Percentiles rank a stretch among this genome's conserved stretches.
These are phyloP conservation scores for Boeremia lycopersici DNA, from an alignment of 2,329 filamentous ascomycete species.

Conservation along the genomic window DNA sequence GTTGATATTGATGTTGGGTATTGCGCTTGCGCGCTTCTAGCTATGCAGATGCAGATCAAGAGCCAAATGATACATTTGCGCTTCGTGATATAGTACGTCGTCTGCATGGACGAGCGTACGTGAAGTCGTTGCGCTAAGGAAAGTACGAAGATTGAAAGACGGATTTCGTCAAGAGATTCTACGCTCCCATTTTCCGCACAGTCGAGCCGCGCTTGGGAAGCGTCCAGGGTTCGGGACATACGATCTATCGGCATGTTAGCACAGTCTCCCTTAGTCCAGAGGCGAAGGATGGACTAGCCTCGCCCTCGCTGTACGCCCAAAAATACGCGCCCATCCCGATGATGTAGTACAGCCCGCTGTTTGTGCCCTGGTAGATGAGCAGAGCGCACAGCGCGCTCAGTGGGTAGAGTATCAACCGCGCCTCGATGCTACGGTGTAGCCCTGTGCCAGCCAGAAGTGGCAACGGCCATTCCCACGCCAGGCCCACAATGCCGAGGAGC, in stretches of 20 bases:
- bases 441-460: constrained; percentile 73
- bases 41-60: constrained; percentile 2
- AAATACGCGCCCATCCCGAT: constrained; percentile 88
- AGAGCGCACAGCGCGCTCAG: constrained; percentile 74
- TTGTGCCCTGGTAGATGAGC: constrained; percentile 89
- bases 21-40: constrained; percentile 9
- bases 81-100: constrained; percentile 6
- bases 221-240: constrained; percentile 58
- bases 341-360: constrained; percentile 89
- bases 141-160: background rate
- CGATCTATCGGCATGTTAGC: constrained; percentile 45
- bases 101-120: constrained; percentile 11
- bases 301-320: constrained; percentile 96
- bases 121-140: constrained; percentile 9
- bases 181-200: constrained; percentile 27
- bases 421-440: constrained; percentile 86
- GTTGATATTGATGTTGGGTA: constrained; percentile 6
- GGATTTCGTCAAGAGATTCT: background rate
- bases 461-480: constrained; percentile 92
- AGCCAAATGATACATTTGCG: background rate
- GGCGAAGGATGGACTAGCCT: constrained; percentile 65
- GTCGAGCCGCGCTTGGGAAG: constrained; percentile 53
- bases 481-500: constrained; percentile 74
- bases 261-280: background rate
- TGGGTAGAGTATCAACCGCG: constrained; percentile 81